These are phyloP conservation scores for Drechmeria coniospora DNA, from an alignment of 2,329 filamentous ascomycete species.

Conservation along the genomic window DNA sequence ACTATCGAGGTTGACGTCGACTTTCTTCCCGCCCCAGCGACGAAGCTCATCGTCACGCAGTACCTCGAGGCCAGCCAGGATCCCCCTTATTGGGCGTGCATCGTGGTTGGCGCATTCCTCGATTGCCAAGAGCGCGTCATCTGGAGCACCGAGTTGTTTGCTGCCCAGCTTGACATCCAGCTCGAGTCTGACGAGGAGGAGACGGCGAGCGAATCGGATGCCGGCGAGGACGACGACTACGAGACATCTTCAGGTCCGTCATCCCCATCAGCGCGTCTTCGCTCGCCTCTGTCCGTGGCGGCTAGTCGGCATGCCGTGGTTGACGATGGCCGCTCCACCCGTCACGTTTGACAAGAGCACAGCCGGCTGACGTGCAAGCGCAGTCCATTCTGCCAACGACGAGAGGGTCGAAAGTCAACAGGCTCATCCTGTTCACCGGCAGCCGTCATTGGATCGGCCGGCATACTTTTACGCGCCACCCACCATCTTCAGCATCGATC, in stretches of 20 bases:
- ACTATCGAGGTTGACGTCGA: slow-evolving; percentile 14
- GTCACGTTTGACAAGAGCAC: no score
- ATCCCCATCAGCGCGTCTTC: no score
- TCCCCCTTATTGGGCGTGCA: slow-evolving; percentile 26
- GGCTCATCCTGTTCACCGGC: not conserved
- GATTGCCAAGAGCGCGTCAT: slow-evolving; percentile 23
- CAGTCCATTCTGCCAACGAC: no score
- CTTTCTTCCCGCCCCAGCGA: slow-evolving; percentile 27
- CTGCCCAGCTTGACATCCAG: slow-evolving; percentile 14
- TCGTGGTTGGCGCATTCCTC: slow-evolving; percentile 31
- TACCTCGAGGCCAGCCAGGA: slow-evolving; percentile 18
- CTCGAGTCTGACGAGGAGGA: slow-evolving; percentile 12
- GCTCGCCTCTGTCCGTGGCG: no score
- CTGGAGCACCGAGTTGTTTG: slow-evolving; percentile 31
- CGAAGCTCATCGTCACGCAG: slow-evolving; percentile 29
- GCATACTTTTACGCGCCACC: slow-evolving; percentile 2
- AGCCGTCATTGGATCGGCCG: slow-evolving; percentile 4
- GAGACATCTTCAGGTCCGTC: slow-evolving; percentile 9
- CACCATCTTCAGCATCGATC: slow-evolving; percentile 2
- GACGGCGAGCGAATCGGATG: slow-evolving; percentile 1
- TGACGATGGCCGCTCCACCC: no score
- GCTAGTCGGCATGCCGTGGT: no score
- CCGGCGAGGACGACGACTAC: slow-evolving; percentile 2
- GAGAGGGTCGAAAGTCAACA: no score
- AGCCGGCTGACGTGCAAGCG: no score